Evolutionary conservation across 2,329 filamentous ascomycete species (phyloP).

Genomic region (Tolypocladium inflatum): DNA sequence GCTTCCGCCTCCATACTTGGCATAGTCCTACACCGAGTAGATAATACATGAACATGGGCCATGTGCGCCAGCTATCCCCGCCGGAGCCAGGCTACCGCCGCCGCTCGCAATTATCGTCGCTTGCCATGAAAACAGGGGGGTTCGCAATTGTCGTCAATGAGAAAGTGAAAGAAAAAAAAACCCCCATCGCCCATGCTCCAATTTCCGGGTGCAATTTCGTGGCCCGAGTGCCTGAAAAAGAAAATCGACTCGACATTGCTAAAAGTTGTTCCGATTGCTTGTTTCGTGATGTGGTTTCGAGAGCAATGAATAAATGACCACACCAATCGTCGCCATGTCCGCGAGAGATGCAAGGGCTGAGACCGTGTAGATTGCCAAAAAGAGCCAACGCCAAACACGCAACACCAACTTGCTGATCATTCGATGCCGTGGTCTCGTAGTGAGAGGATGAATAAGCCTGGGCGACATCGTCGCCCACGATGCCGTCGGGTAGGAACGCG

Average conservation of each 20-base stretch:
- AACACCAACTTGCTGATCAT: not conserved
- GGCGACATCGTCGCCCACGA: not conserved
- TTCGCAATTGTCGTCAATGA: not conserved
- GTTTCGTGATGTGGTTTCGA: not conserved
- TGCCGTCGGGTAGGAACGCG: not conserved
- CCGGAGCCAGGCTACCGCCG: not conserved
- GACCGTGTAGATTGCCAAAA: not conserved
- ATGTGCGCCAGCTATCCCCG: not conserved
- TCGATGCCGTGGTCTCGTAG: not conserved
- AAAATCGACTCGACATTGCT: not conserved
- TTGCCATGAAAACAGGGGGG: not conserved
- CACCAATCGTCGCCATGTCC: not conserved
- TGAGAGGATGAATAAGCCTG: not conserved
- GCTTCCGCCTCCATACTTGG: not conserved
- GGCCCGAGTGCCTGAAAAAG: not conserved
- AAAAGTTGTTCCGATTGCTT: not conserved
- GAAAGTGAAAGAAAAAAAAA: not conserved
- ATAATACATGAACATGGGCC: constrained; percentile 4
- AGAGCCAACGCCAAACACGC: not conserved
- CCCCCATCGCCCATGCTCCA: not conserved
- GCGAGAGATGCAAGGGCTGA: not conserved
- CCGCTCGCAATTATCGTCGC: not conserved
- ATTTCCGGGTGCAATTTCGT: not conserved
- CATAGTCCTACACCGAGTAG: constrained; percentile 1
- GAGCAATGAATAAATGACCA: not conserved